Evolutionary conservation across 306 rosid genomes (phyloP), one percentile per base, ranked within the genome.

Genomic region (Vachellia collinsii): DNA sequence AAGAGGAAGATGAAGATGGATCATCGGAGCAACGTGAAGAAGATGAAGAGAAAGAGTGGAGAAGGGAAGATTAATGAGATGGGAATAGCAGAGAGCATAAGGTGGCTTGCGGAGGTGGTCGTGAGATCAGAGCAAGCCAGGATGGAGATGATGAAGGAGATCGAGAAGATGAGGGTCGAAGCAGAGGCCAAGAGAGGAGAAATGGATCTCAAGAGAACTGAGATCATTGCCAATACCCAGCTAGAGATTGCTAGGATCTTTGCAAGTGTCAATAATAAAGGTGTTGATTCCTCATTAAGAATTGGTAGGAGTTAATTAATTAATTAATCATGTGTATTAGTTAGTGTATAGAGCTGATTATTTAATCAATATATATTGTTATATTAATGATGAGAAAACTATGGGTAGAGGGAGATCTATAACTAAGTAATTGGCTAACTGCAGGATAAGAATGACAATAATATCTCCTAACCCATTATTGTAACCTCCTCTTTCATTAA

Each of bases 171-270:
- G 98, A 83, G 99, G 74, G 92, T 84, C 22, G 99, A 95, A 79
- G 98, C 98, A 5, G 99, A 95, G 84, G 93, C 97, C 1, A 95
- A 93, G 88, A 75, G 97, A 79, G 97, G 92, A 3, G 99, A 95
- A 78, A 89, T 92, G 93, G 99, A 95, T 77, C 92, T 93, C 8
- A 95, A 93, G 82, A 78, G 98, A 64, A 92, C 98, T 42, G 94
- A 95, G 71, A 95, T 95, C 38, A 87, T 95, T 83, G 99, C 99
- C 25, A 93, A 90, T 37, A 95, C 99, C 1, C 99, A 95, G 81
- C 78, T 95, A 59, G 98, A 95, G 91, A 93, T 95, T 81, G 99
- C 98, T 78, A 91, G 87, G 91, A 83, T 95, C 85, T 93, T 95
- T 83, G 97, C 94, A 61, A 84, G 77, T 85, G 90, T 80, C 67